phyloP scores from a whole-genome alignment of 768 basidiomycete species.

The Termitomyces sp. region DNA sequence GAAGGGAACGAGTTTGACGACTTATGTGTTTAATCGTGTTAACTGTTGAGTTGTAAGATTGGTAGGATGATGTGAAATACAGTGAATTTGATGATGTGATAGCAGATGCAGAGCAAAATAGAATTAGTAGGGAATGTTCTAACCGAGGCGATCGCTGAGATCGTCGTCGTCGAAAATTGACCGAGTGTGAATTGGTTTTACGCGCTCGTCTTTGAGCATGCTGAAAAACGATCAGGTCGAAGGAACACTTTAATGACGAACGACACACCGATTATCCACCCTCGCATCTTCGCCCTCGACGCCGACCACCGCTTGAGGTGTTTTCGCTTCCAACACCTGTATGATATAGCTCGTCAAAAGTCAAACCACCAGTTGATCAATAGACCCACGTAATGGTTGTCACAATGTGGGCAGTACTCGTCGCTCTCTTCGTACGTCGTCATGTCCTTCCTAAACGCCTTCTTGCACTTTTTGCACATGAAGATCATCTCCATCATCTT shows the following conservation, averaged over 20 bases:
- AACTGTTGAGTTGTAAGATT: slow-evolving; percentile 18
- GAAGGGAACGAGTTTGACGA: slow-evolving; percentile 30
- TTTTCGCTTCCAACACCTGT: slow-evolving; percentile 92
- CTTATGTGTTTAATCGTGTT: slow-evolving; percentile 27
- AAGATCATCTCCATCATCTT: slow-evolving; percentile 70
- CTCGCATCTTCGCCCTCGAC: slow-evolving; percentile 92
- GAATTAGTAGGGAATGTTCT: neutral
- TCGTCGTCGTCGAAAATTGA: slow-evolving; percentile 28
- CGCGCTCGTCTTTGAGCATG: slow-evolving; percentile 87
- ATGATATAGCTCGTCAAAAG: neutral
- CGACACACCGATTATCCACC: slow-evolving; percentile 74
- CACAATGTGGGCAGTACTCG: slow-evolving; percentile 97
- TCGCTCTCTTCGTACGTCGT: slow-evolving; percentile 89
- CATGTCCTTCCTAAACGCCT: slow-evolving; percentile 98
- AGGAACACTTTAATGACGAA: neutral
- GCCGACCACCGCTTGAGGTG: slow-evolving; percentile 77
- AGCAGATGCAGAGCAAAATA: slow-evolving; percentile 6
- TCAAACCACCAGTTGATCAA: neutral
- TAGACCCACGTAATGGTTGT: slow-evolving; percentile 91
- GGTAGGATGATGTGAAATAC: neutral
- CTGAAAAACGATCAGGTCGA: slow-evolving; percentile 33
- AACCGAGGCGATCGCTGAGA: slow-evolving; percentile 17
- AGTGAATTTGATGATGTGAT: neutral
- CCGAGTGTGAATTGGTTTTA: slow-evolving; percentile 46
- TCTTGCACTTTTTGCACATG: slow-evolving; percentile 60